Evolutionary conservation across 805 yeast genomes (phyloP), one percentile per base, ranked within the genome.

Genomic region (Huiozyma sinensis): DNA sequence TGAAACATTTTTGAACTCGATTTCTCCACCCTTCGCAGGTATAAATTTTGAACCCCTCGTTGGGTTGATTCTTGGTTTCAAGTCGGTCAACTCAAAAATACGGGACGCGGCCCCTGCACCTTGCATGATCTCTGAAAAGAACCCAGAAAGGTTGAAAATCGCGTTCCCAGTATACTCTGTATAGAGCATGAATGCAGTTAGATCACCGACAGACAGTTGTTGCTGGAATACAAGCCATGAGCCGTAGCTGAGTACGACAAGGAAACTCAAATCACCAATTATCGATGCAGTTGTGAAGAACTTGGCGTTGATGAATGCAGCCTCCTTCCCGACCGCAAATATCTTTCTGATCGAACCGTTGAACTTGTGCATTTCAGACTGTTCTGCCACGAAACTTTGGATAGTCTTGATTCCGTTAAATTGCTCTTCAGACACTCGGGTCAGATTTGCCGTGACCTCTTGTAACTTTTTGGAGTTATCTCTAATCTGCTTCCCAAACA

Each of bases 101-200:
- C 98, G 72, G 43, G 90, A 80, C 0, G 97, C 94, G 1, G 97
- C 97, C 44, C 98, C 98, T 7, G 87, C 84, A 43, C 97, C 97
- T 67, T 92, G 92, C 98, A 92, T 92, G 47, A 92, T 68, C 61
- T 92, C 98, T 0, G 95, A 81, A 58, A 89, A 92, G 59, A 92
- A 90, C 49, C 84, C 83, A 0, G 96, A 90, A n/a, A 90, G 61
- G 0, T 97, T 95, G 60, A 83, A 84, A 42, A 90, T 84, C 5
- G 97, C 83, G 32, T 83, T 73, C 1, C 97, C 97, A 1, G 96
- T 83, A 61, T 85, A 92, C n/a, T 87, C 87, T 0, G 96, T 88
- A 64, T 92, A 90, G 77, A 90, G 78, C 81, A 90, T 81, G 63
- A 87, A 90, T 27, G 95, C 87, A 8, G 97, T 86, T 40, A 90